Evolutionary conservation across 2,329 filamentous ascomycete species (phyloP).

Genomic region (Venturia effusa): DNA sequence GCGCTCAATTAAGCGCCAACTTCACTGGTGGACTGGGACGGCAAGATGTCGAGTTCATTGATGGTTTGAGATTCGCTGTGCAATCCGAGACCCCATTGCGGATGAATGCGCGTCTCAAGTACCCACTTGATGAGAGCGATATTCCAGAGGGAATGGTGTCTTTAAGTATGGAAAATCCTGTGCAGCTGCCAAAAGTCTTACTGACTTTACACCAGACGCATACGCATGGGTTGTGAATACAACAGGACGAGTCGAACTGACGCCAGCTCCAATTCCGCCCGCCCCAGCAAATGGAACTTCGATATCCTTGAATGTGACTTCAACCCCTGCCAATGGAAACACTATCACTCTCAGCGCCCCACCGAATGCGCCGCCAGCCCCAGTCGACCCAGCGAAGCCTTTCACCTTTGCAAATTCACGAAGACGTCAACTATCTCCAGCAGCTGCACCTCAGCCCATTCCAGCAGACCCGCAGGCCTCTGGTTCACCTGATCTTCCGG

Average conservation of each 20-base stretch:
- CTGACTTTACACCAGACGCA: background rate
- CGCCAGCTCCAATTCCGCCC: background rate
- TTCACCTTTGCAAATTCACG: background rate
- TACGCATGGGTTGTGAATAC: slow-evolving; percentile 8
- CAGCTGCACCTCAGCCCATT: background rate
- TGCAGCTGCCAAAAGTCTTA: background rate
- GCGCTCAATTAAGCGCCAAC: slow-evolving; percentile 21
- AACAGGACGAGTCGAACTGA: background rate
- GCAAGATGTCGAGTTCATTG: slow-evolving; percentile 21
- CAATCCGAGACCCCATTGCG: slow-evolving; percentile 9
- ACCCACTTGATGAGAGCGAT: slow-evolving; percentile 3
- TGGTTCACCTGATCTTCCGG: background rate
- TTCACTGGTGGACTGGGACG: slow-evolving; percentile 17
- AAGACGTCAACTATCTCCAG: background rate
- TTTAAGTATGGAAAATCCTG: slow-evolving; percentile 1
- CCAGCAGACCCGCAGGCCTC: background rate
- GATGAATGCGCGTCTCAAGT: slow-evolving; percentile 13
- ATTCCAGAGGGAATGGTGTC: slow-evolving; percentile 7
- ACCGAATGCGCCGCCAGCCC: background rate
- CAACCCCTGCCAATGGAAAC: background rate
- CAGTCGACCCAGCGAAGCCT: background rate
- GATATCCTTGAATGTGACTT: background rate
- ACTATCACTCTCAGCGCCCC: background rate
- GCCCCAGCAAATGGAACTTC: background rate
- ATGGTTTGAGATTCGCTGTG: slow-evolving; percentile 19